A percentile compares a stretch with the other conserved stretches of the same genome.
Evolutionary conservation across 257 asterid genomes (phyloP).

Genomic region (Solanum ahanhuiri): DNA sequence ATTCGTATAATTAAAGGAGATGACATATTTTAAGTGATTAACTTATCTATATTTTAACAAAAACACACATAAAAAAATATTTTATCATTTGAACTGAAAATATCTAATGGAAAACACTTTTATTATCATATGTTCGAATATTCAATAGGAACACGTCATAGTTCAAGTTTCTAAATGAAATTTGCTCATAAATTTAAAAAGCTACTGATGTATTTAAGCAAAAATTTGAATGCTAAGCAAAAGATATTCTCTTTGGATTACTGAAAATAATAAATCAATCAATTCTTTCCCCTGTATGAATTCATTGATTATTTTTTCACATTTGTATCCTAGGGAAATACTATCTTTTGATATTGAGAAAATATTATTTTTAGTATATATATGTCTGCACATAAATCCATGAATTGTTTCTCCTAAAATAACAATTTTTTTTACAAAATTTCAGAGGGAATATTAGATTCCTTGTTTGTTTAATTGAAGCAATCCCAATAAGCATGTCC

Average conservation of each 20-base stretch:
- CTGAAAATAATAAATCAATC: background rate
- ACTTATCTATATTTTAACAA: background rate
- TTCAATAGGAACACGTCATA: background rate
- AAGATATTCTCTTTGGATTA: background rate
- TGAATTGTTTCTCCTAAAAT: background rate
- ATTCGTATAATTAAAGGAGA: background rate
- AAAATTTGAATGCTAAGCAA: background rate
- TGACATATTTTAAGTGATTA: background rate
- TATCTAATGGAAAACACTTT: background rate
- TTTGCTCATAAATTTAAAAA: background rate
- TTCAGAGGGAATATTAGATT: slow-evolving; percentile 38
- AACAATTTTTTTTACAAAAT: slow-evolving; percentile 7
- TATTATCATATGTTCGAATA: background rate
- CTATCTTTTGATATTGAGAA: background rate
- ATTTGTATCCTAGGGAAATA: background rate
- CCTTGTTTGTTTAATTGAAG: slow-evolving; percentile 14
- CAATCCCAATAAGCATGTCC: slow-evolving; percentile 60
- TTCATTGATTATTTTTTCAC: background rate
- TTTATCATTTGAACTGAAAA: background rate
- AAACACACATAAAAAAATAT: background rate
- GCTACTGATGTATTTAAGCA: background rate
- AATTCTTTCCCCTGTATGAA: background rate
- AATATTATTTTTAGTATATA: background rate
- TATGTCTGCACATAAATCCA: background rate
- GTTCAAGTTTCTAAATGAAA: background rate